phyloP scores from a whole-genome alignment of 1,139 yeast species.

The Magnusiomyces tetraspermus region DNA sequence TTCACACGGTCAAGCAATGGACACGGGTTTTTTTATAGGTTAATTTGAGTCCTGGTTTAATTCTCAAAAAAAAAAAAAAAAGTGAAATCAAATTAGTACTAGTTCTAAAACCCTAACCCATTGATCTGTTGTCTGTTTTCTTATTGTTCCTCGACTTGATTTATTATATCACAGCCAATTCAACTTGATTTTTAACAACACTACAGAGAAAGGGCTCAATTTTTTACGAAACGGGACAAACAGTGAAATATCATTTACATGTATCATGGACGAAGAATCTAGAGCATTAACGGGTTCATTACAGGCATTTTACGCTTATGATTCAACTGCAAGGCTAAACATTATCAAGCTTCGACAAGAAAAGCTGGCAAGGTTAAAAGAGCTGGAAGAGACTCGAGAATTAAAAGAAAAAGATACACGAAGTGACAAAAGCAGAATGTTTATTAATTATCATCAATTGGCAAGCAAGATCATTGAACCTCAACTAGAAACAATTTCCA shows the following conservation, averaged over 20 bases:
- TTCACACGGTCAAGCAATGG: no score
- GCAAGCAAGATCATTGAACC: slow-evolving; percentile 17
- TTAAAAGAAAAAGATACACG: background rate
- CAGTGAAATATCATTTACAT: background rate
- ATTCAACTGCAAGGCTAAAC: slow-evolving; percentile 16
- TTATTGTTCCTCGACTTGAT: no score
- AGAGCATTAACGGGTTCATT: background rate
- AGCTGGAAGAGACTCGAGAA: background rate
- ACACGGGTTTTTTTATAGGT: no score
- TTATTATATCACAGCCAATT: no score
- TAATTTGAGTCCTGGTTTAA: no score
- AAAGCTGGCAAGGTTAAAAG: slow-evolving; percentile 16
- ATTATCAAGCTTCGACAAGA: slow-evolving; percentile 23
- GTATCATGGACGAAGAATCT: slow-evolving; percentile 5
- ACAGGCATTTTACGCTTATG: background rate
- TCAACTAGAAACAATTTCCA: slow-evolving; percentile 39
- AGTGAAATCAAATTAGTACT: no score
- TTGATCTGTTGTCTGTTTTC: no score
- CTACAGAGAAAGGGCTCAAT: no score
- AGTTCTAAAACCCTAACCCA: no score
- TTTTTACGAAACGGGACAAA: no score
- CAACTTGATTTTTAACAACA: no score
- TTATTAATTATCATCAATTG: slow-evolving; percentile 13
- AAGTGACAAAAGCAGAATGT: background rate
- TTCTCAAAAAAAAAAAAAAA: no score